Base-by-base conservation (phyloP, 1,284 basidiomycete species). In the Pseudozyma pruni region DNA sequence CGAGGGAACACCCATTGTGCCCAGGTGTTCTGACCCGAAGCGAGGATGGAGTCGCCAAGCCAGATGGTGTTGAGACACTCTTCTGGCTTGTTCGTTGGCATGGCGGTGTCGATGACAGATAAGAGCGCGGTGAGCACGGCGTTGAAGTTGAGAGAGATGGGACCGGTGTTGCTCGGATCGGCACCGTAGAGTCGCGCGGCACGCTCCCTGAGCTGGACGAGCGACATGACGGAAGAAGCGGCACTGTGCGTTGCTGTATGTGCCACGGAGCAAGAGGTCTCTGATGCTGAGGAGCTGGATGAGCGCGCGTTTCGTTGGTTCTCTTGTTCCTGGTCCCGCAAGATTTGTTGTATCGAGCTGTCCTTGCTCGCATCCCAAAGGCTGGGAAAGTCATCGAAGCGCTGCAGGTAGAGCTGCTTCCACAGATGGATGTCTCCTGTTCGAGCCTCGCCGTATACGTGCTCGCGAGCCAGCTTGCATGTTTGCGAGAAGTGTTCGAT, bases 401-500 rank as follows among this genome's bases (percentile, higher is more conserved):
- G 60, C 35, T 63, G 56, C 1, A 63, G 49, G 17, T 69, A 69
- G 23, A 69, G 49, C 20, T 58, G 49, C 29, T 62, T 64, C 67
- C 67, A 70, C n/a, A 70, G 60, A 16, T 70, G 67, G 2, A 42
- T 6, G 37, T 60, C 56, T 22, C 67, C 67, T 7, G 5, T 44
- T 3, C 40, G 33, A 25, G 25, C 4, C 3, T 63, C 32, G 10
- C 56, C 56, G 34, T 70, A 70, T 20, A 70, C 56, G 38, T 60
- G 60, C 17, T 45, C 43, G 5, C 67, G 67, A 34, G 60, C 60
- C 4, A 64, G 48, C 37, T 64, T 70, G 52, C 60, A 70, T 14
- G 67, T 64, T 20, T 70, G 67, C 9, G 67, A 59, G 32, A 56
- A 64, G 35, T 64, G 67, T 42, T 70, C 67, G 40, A 70, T 64